Conservation (phyloP, 139 green algal species). For the Tetradesmus lagerheimii region DNA sequence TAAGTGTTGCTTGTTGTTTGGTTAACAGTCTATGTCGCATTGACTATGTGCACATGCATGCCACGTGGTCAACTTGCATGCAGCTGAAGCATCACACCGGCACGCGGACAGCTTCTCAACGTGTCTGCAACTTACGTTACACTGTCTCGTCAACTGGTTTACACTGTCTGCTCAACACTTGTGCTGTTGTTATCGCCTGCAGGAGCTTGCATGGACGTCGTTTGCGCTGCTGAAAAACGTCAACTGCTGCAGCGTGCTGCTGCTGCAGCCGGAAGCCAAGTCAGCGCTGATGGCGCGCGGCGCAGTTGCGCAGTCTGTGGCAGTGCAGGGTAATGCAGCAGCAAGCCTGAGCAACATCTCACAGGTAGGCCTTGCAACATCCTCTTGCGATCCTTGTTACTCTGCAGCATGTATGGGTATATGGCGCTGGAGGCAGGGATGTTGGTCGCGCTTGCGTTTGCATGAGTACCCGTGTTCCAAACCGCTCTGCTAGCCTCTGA, state of each 20-base stretch:
- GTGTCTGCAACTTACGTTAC: too few species aligned
- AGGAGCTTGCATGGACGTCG: conserved; percentile 89
- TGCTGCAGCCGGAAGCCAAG: conserved; percentile 46
- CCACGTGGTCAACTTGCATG: not conserved
- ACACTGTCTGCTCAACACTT: too few species aligned
- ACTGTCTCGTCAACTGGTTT: too few species aligned
- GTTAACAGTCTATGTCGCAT: too few species aligned
- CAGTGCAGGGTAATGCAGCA: conserved; percentile 18
- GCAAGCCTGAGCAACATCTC: not conserved
- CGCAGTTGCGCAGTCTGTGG: conserved; percentile 42
- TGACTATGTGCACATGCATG: not conserved
- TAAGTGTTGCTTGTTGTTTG: too few species aligned
- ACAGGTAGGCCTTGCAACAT: conserved; percentile 13
- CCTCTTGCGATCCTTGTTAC: not conserved
- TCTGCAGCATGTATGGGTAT: too few species aligned
- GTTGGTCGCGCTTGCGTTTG: not conserved
- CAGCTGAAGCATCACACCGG: not conserved
- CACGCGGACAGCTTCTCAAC: too few species aligned
- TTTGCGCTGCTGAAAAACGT: conserved; percentile 88
- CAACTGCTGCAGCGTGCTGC: conserved; percentile 81
- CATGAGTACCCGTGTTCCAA: too few species aligned
- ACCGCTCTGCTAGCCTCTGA: too few species aligned
- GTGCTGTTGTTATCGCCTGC: conserved; percentile 10
- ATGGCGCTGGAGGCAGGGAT: not conserved
- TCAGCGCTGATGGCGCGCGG: conserved; percentile 60